Conservation (phyloP, 805 yeast genomes). For the Danielia oregonensis region DNA sequence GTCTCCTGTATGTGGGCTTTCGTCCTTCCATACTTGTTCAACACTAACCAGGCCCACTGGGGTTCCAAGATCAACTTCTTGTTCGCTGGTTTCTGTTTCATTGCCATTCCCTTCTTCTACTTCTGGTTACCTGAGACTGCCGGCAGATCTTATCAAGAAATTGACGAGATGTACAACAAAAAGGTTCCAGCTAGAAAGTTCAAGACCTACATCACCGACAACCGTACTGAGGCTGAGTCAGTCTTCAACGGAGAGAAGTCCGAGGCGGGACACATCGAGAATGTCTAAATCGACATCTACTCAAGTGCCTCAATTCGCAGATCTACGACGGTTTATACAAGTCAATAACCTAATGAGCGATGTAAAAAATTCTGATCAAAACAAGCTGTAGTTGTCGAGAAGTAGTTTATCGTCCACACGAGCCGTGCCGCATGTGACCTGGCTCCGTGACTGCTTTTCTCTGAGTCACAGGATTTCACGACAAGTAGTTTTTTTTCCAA, state of each 20-base stretch:
- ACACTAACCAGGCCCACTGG: conserved; percentile 43
- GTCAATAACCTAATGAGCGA: no score
- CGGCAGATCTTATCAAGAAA: conserved; percentile 10
- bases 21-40: conserved; percentile 47
- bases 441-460: no score
- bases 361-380: no score
- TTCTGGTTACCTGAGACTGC: conserved; percentile 6
- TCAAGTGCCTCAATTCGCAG: no score
- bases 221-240: neutral
- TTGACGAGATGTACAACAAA: conserved; percentile 5
- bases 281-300: no score
- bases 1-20: conserved; percentile 32
- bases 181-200: conserved; percentile 27
- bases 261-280: neutral
- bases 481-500: no score
- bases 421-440: no score
- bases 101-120: conserved; percentile 10
- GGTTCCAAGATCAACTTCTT: conserved; percentile 49
- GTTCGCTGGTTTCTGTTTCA: conserved; percentile 36
- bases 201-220: conserved; percentile 8
- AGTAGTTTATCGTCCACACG: no score
- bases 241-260: neutral
- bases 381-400: no score
- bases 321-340: no score
- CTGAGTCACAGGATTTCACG: no score